A percentile compares a stretch with the other conserved stretches of the same genome.
Evolutionary conservation across 2,329 filamentous ascomycete genomes (phyloP).

Genomic region (Colletotrichum spaethianum): DNA sequence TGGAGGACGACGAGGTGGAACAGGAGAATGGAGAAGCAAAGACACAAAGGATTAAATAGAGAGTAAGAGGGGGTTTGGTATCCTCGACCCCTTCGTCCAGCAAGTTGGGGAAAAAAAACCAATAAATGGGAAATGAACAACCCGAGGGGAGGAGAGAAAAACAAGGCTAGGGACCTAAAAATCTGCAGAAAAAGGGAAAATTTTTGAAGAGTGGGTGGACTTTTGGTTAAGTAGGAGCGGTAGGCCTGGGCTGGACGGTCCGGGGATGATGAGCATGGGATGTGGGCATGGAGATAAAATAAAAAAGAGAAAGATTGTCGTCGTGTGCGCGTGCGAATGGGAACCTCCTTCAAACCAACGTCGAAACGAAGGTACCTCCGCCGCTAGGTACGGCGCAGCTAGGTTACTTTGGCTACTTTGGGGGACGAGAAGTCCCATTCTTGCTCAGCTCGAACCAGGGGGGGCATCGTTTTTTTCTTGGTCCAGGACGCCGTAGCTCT

Average conservation of each 20-base stretch:
- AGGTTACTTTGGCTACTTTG: slow-evolving; percentile 2
- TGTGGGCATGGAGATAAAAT: background rate
- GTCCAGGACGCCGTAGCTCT: slow-evolving; percentile 2
- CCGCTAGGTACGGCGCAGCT: slow-evolving; percentile 18
- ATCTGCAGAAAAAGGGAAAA: slow-evolving; percentile 29
- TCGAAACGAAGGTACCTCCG: slow-evolving; percentile 38
- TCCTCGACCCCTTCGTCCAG: slow-evolving; percentile 17
- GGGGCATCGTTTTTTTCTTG: background rate
- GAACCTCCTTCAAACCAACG: slow-evolving; percentile 43
- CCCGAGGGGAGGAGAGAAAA: background rate
- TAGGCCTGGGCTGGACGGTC: slow-evolving; percentile 23
- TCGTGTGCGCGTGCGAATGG: slow-evolving; percentile 40
- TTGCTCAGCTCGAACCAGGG: slow-evolving; percentile 13
- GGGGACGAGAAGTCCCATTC: background rate
- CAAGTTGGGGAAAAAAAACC: slow-evolving; percentile 22
- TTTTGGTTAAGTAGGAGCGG: slow-evolving; percentile 41
- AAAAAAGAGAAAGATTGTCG: slow-evolving; percentile 26
- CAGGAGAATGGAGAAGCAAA: slow-evolving; percentile 3
- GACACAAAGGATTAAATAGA: slow-evolving; percentile 26
- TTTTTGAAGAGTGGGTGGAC: slow-evolving; percentile 36
- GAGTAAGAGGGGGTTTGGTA: background rate
- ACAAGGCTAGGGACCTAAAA: slow-evolving; percentile 32
- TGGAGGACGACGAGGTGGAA: background rate
- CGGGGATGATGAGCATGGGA: slow-evolving; percentile 19
- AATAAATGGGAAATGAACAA: slow-evolving; percentile 29